A percentile compares a stretch with the other conserved stretches of the same genome.
Conservation (phyloP, 2,329 filamentous ascomycete genomes). For the Ceratocystis variospora region DNA sequence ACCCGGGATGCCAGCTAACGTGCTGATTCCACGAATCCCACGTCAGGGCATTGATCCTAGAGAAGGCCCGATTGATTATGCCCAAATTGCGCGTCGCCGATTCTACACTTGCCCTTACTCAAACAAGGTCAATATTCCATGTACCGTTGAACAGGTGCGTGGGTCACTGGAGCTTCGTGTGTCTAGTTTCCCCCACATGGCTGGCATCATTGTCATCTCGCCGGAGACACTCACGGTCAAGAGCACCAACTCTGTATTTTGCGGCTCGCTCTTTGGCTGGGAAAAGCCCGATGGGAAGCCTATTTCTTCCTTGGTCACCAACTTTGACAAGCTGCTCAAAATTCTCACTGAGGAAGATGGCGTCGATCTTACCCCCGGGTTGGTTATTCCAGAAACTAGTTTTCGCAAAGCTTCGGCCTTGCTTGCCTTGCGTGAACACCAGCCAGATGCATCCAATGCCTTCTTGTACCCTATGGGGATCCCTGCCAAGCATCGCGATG, state of each 20-base stretch:
- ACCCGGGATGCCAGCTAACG: slow-evolving; percentile 59
- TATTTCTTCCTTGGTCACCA: slow-evolving; percentile 69
- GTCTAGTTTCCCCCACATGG: slow-evolving; percentile 93
- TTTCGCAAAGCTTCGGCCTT: slow-evolving; percentile 82
- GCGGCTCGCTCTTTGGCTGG: slow-evolving; percentile 79
- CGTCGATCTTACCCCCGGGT: slow-evolving; percentile 73
- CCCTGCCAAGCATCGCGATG: slow-evolving; percentile 75
- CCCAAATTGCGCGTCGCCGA: slow-evolving; percentile 54
- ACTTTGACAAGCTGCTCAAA: slow-evolving; percentile 70
- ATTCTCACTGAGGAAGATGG: slow-evolving; percentile 79
- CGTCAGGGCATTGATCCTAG: slow-evolving; percentile 57
- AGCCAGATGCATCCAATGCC: slow-evolving; percentile 59
- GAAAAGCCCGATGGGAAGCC: slow-evolving; percentile 66
- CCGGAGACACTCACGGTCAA: slow-evolving; percentile 64
- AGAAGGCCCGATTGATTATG: slow-evolving; percentile 63
- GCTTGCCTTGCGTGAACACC: slow-evolving; percentile 69
- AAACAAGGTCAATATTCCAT: slow-evolving; percentile 67
- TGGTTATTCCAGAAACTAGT: slow-evolving; percentile 90
- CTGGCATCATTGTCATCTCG: slow-evolving; percentile 87
- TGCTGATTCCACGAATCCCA: slow-evolving; percentile 70
- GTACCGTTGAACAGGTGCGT: slow-evolving; percentile 60
- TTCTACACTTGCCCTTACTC: slow-evolving; percentile 77
- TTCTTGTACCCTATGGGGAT: slow-evolving; percentile 78
- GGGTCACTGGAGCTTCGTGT: slow-evolving; percentile 62
- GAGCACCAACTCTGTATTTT: slow-evolving; percentile 92